Evolutionary conservation across 2,329 filamentous ascomycete genomes (phyloP).

Genomic region (Catunica adiposa): DNA sequence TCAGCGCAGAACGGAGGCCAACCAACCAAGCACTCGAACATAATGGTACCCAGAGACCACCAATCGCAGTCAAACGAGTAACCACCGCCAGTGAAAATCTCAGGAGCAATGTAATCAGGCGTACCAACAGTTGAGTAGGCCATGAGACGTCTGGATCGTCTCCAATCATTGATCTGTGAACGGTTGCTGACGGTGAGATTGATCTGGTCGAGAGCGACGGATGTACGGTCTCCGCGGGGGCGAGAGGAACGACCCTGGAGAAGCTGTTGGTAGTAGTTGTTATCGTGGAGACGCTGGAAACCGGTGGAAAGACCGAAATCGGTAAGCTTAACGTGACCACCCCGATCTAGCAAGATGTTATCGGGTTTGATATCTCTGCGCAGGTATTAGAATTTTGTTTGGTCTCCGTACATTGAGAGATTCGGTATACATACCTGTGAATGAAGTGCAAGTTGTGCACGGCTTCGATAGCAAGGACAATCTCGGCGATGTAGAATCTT

Average conservation of each 20-base stretch:
- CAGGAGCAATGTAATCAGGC: slow-evolving; percentile 74
- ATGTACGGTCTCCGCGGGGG: slow-evolving; percentile 57
- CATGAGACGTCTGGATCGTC: slow-evolving; percentile 60
- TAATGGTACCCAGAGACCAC: slow-evolving; percentile 71
- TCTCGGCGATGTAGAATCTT: slow-evolving; percentile 96
- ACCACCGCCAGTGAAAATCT: slow-evolving; percentile 54
- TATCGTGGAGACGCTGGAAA: slow-evolving; percentile 62
- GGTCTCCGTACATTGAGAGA: not conserved
- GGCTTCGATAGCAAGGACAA: slow-evolving; percentile 93
- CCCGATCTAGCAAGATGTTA: slow-evolving; percentile 61
- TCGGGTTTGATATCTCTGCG: slow-evolving; percentile 62
- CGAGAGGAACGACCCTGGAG: slow-evolving; percentile 37
- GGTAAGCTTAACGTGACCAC: slow-evolving; percentile 64
- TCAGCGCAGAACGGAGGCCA: slow-evolving; percentile 86
- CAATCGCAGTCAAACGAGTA: slow-evolving; percentile 68
- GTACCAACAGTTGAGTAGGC: slow-evolving; percentile 96
- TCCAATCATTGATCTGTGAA: slow-evolving; percentile 77
- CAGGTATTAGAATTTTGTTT: not conserved
- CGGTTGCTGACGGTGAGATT: slow-evolving; percentile 96
- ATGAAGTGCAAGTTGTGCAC: slow-evolving; percentile 97
- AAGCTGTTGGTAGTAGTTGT: slow-evolving; percentile 61
- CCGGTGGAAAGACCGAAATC: slow-evolving; percentile 70
- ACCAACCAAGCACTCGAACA: slow-evolving; percentile 71
- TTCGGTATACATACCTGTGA: slow-evolving; percentile 56
- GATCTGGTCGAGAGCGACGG: slow-evolving; percentile 91